Base-by-base conservation (phyloP, 306 rosid genomes). In the Crotalaria pallida region DNA sequence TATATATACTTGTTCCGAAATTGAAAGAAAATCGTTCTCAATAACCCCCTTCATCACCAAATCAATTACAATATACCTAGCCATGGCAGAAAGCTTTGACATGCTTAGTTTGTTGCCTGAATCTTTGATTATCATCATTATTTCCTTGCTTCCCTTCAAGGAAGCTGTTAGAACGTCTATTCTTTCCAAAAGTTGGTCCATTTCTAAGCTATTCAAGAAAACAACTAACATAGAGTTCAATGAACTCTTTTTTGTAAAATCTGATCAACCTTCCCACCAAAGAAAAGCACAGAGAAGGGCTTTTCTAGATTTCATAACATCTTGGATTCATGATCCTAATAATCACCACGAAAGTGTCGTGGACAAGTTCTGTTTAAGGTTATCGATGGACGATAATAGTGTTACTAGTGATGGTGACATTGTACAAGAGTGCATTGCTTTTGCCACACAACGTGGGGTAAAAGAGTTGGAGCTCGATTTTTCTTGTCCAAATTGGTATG, bases 111-210 rank as follows among this genome's bases (percentile, higher is more conserved):
- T 0, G 3, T 40, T 78, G 10, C 78, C 74, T 0, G 18, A 36
- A 0, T 0, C 76, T 4, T 6, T 78, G 18, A 65, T 72, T 8
- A 12, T 63, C 15, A 6, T 2, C 41, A 78, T 72, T 15, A 4
- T 72, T 26, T 78, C 82, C 12, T 19, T 13, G 0, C 65, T 78
- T 16, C 58, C 65, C 2, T 73, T 79, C 58, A 73, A 66, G 31
- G 82, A 79, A 2, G 75, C 70, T 0, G 71, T 75, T 0, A 58
- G 59, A 59, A 72, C 79, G 0, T 66, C 27, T 13, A 6, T 40
- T 15, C 75, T 79, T 1, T 61, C 75, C 0, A 65, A 41, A 18
- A 3, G 55, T 3, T 79, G 75, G 79, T 2, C 6, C 10, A 22
- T 56, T 6, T 0, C 2, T 4, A 26, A 26, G 31, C 4, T 57